These are phyloP conservation scores for Penicillium nucicola DNA, from an alignment of 495 filamentous ascomycete species.

Conservation along the genomic window DNA sequence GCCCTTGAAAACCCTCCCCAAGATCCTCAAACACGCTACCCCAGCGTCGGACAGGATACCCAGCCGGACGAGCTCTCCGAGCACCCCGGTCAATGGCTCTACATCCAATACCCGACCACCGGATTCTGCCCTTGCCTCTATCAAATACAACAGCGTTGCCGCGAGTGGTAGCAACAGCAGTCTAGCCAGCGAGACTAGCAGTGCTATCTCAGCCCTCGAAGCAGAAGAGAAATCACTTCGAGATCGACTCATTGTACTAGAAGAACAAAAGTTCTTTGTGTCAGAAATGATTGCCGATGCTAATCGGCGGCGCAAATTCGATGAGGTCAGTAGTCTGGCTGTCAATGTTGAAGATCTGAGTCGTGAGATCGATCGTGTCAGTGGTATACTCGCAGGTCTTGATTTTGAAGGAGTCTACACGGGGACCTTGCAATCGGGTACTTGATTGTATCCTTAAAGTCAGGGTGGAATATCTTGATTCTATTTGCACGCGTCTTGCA, in stretches of 20 bases:
- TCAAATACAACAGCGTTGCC: constrained; percentile 51
- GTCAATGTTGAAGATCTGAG: constrained; percentile 83
- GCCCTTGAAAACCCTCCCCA: constrained; percentile 81
- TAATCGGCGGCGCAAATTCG: constrained; percentile 76
- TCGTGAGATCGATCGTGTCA: constrained; percentile 72
- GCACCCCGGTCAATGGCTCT: constrained; percentile 24
- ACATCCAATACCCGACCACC: constrained; percentile 36
- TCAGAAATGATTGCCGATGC: constrained; percentile 84
- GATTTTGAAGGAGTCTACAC: constrained; percentile 53
- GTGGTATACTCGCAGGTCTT: constrained; percentile 45
- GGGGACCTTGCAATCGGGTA: constrained; percentile 19
- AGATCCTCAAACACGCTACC: constrained; percentile 69
- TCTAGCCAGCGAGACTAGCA: constrained; percentile 61
- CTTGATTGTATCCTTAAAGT: constrained; percentile 10
- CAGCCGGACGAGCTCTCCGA: constrained; percentile 33
- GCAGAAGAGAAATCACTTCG: constrained; percentile 82
- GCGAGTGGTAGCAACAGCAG: constrained; percentile 53
- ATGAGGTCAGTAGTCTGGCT: constrained; percentile 78
- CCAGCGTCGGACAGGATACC: constrained; percentile 36
- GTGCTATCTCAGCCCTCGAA: constrained; percentile 69
- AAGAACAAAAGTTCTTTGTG: constrained; percentile 93
- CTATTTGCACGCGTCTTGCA: not conserved
- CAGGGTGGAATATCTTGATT: not conserved
- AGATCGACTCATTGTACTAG: constrained; percentile 82
- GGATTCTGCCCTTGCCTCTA: constrained; percentile 52